Conservation (phyloP, 2,329 filamentous ascomycete genomes). For the Fusarium nodosum region DNA sequence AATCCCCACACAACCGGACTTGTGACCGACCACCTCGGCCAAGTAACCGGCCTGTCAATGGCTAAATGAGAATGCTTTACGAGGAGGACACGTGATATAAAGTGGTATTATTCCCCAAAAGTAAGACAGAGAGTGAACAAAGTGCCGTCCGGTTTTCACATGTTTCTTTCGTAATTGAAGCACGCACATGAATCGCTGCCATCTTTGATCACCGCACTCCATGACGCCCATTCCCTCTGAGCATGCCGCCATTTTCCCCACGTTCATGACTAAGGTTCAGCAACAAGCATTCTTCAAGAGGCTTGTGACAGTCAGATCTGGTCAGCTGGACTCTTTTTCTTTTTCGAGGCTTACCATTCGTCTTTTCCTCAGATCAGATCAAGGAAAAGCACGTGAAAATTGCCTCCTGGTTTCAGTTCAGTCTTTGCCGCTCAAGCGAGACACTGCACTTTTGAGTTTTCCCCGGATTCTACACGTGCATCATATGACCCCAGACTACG, state of each 20-base stretch:
- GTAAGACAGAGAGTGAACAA: background rate
- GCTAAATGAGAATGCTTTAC: slow-evolving; percentile 4
- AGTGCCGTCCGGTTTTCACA: slow-evolving; percentile 32
- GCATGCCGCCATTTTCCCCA: slow-evolving; percentile 37
- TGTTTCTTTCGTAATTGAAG: slow-evolving; percentile 5
- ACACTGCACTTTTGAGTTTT: slow-evolving; percentile 36
- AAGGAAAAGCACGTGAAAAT: slow-evolving; percentile 42
- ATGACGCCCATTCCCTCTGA: slow-evolving; percentile 30
- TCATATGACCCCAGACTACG: slow-evolving; percentile 43
- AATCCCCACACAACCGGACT: slow-evolving; percentile 41
- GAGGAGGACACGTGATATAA: slow-evolving; percentile 27
- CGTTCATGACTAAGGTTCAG: slow-evolving; percentile 34
- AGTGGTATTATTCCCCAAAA: background rate
- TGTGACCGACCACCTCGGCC: slow-evolving; percentile 42
- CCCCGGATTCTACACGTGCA: slow-evolving; percentile 43
- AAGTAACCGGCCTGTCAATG: slow-evolving; percentile 28
- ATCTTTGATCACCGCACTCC: slow-evolving; percentile 26
- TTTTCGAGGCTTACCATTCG: slow-evolving; percentile 24
- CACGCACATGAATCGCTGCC: slow-evolving; percentile 34
- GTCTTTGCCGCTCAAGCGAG: slow-evolving; percentile 14
- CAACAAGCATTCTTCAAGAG: slow-evolving; percentile 21
- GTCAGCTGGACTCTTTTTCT: slow-evolving; percentile 33
- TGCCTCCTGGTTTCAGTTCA: slow-evolving; percentile 13
- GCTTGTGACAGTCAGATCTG: slow-evolving; percentile 38
- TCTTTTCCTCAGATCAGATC: background rate